Conservation (phyloP, 2,329 filamentous ascomycete genomes). For the Aspergillus sp. region DNA sequence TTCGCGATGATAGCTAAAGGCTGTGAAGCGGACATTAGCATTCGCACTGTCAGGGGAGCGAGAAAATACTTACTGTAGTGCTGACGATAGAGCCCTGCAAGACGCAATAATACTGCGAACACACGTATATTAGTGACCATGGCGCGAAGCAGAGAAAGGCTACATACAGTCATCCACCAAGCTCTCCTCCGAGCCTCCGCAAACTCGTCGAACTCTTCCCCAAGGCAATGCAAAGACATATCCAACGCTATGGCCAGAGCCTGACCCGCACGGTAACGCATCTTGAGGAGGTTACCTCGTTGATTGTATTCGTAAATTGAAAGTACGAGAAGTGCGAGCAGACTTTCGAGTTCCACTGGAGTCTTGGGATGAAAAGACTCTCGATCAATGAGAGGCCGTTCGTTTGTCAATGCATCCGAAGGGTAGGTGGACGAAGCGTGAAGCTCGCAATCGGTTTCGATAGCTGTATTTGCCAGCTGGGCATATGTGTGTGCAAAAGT, state of each 20-base stretch:
- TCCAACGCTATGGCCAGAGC: constrained; percentile 47
- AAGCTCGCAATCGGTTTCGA: constrained; percentile 48
- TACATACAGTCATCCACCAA: constrained; percentile 51
- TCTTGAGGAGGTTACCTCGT: constrained; percentile 48
- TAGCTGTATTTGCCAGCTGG: constrained; percentile 39
- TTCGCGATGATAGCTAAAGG: constrained; percentile 46
- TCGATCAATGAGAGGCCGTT: constrained; percentile 34
- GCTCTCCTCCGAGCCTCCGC: constrained; percentile 46
- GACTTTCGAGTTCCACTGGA: constrained; percentile 44
- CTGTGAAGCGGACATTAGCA: constrained; percentile 28
- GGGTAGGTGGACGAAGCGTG: constrained; percentile 43
- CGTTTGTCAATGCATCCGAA: constrained; percentile 40
- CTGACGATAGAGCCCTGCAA: constrained; percentile 49
- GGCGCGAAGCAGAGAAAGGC: not conserved
- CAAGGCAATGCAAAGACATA: constrained; percentile 43
- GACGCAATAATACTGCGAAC: constrained; percentile 45
- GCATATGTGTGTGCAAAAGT: constrained; percentile 44
- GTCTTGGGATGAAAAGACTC: constrained; percentile 41
- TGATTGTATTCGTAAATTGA: constrained; percentile 50
- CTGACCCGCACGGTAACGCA: constrained; percentile 49
- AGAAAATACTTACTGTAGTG: constrained; percentile 39
- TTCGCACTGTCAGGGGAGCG: too few species aligned
- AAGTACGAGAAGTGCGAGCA: constrained; percentile 46
- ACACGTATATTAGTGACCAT: constrained; percentile 4
- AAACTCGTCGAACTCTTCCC: constrained; percentile 37